phyloP scores from a whole-genome alignment of 768 basidiomycete species.

The Sarcodon sp. region DNA sequence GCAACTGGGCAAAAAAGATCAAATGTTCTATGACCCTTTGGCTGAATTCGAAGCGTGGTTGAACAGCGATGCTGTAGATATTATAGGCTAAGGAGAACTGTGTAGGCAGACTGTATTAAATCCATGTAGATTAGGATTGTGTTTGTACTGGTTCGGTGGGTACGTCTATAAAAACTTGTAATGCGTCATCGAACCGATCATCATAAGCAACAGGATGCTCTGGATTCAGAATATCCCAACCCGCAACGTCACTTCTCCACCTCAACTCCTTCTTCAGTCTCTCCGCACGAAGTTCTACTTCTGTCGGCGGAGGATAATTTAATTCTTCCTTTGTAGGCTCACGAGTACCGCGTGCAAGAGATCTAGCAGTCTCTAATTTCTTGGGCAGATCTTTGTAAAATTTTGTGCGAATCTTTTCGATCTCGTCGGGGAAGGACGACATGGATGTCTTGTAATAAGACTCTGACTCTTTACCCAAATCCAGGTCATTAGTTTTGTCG shows the following conservation, averaged over 20 bases:
- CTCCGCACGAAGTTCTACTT: conserved; percentile 82
- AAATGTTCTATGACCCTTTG: conserved; percentile 31
- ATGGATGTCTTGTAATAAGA: conserved; percentile 50
- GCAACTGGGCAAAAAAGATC: not conserved
- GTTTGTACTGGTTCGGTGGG: conserved; percentile 6
- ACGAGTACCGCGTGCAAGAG: conserved; percentile 57
- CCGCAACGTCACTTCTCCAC: conserved; percentile 72
- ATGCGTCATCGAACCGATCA: conserved; percentile 43
- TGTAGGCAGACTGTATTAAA: not conserved
- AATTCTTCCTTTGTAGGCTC: conserved; percentile 82
- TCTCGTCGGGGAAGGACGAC: conserved; percentile 33
- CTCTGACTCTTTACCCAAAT: conserved; percentile 62
- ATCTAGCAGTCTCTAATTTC: conserved; percentile 60
- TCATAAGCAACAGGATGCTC: conserved; percentile 64
- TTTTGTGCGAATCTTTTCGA: conserved; percentile 54
- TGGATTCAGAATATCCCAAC: conserved; percentile 68
- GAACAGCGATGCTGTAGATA: conserved; percentile 48
- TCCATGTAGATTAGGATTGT: not conserved
- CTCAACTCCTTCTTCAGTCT: conserved; percentile 78
- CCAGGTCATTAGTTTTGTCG: conserved; percentile 37
- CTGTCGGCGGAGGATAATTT: conserved; percentile 68
- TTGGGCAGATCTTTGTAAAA: conserved; percentile 65
- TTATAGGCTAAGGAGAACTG: conserved; percentile 14
- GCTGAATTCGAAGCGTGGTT: conserved; percentile 62
- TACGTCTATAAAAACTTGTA: conserved; percentile 48